phyloP scores from a whole-genome alignment of 768 basidiomycete species.

The Boletellus ananas region DNA sequence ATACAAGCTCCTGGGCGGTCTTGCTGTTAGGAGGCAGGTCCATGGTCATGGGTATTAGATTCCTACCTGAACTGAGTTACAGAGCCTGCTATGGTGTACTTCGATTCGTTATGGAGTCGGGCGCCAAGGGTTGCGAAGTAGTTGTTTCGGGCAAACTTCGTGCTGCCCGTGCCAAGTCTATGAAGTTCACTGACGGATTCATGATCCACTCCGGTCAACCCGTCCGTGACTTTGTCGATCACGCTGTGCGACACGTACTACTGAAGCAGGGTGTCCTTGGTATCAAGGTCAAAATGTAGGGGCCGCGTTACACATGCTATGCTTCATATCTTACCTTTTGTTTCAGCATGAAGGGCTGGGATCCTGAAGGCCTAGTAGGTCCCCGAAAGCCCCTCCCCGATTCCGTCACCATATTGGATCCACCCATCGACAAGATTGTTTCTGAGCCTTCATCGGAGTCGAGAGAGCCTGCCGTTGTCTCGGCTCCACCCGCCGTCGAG shows the following conservation, averaged over 20 bases:
- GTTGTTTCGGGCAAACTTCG: slow-evolving; percentile 99
- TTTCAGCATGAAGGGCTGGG: slow-evolving; percentile 90
- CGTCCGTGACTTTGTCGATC: slow-evolving; percentile 92
- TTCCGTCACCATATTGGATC: slow-evolving; percentile 85
- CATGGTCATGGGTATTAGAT: neutral
- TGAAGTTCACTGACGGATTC: slow-evolving; percentile 99
- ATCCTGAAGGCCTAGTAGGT: slow-evolving; percentile 86
- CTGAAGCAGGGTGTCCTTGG: slow-evolving; percentile 98
- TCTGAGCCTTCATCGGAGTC: slow-evolving; percentile 89
- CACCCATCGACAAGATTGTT: slow-evolving; percentile 86
- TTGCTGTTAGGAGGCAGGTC: slow-evolving; percentile 92
- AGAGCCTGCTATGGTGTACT: slow-evolving; percentile 99
- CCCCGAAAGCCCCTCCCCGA: slow-evolving; percentile 95
- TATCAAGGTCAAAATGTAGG: slow-evolving; percentile 99
- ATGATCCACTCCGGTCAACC: slow-evolving; percentile 99
- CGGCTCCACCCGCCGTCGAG: slow-evolving; percentile 49
- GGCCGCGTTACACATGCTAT: neutral
- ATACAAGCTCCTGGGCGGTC: slow-evolving; percentile 99
- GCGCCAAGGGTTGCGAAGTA: slow-evolving; percentile 99
- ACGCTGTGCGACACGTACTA: slow-evolving; percentile 96
- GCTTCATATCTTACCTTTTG: slow-evolving; percentile 10
- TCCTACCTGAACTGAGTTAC: slow-evolving; percentile 1
- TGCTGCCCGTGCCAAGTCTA: slow-evolving; percentile 98
- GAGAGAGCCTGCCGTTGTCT: slow-evolving; percentile 57
- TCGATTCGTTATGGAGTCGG: slow-evolving; percentile 99